These are phyloP conservation scores for Phytophthora niederhauseri DNA, from an alignment of 352 stramenopile species.

Conservation along the genomic window DNA sequence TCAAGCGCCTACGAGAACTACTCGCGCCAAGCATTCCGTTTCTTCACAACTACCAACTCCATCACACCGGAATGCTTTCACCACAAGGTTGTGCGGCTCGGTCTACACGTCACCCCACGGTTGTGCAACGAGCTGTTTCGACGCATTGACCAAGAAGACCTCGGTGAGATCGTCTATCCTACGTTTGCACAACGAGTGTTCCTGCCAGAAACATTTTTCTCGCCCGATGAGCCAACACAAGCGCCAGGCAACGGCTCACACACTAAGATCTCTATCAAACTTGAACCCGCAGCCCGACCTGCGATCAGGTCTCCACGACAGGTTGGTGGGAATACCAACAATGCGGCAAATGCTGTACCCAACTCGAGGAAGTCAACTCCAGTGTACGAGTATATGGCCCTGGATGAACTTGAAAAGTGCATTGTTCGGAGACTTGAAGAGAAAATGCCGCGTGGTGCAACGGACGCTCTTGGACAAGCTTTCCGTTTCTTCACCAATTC, in stretches of 20 bases:
- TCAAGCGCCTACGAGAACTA: slow-evolving; percentile 63
- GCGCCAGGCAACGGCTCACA: not conserved
- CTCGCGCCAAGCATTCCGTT: slow-evolving; percentile 70
- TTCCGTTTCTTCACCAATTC: slow-evolving; percentile 76
- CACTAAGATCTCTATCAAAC: slow-evolving; percentile 2
- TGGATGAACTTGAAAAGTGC: slow-evolving; percentile 60
- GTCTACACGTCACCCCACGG: slow-evolving; percentile 47
- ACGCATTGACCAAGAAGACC: slow-evolving; percentile 64
- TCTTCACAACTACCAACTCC: slow-evolving; percentile 79
- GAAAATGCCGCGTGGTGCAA: slow-evolving; percentile 48
- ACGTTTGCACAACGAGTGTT: slow-evolving; percentile 70
- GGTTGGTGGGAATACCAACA: slow-evolving; percentile 5
- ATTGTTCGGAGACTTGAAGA: slow-evolving; percentile 70
- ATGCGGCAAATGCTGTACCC: not conserved
- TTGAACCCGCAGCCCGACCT: slow-evolving; percentile 2
- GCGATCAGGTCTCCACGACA: slow-evolving; percentile 4
- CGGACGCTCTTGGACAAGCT: slow-evolving; percentile 59
- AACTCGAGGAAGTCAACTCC: slow-evolving; percentile 30
- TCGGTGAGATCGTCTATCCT: slow-evolving; percentile 68
- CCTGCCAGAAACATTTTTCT: slow-evolving; percentile 46
- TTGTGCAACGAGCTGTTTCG: slow-evolving; percentile 66
- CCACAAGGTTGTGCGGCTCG: slow-evolving; percentile 63
- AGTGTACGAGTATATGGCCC: slow-evolving; percentile 56
- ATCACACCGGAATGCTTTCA: slow-evolving; percentile 76
- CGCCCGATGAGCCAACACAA: slow-evolving; percentile 14